Evolutionary conservation across 768 basidiomycete species (phyloP).

Genomic region (Rhizopogon vesiculosus): DNA sequence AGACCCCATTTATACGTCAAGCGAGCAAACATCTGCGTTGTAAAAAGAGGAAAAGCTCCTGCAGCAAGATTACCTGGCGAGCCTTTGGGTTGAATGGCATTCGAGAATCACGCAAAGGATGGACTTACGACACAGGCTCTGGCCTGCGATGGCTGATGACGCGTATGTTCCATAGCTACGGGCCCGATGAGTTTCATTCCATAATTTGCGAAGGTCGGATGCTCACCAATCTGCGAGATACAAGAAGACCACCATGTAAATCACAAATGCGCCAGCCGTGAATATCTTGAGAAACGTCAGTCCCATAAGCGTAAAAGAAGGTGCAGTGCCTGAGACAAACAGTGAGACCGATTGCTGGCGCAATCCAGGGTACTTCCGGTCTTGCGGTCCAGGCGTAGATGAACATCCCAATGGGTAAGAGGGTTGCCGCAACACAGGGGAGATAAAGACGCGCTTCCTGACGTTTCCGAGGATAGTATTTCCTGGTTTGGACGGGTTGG

Average conservation of each 20-base stretch:
- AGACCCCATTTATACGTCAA: constrained; percentile 53
- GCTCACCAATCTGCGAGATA: constrained; percentile 53
- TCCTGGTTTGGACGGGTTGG: constrained; percentile 2
- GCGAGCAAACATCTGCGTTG: constrained; percentile 46
- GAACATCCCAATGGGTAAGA: constrained; percentile 53
- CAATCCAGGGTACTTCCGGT: constrained; percentile 52
- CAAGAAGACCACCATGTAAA: constrained; percentile 47
- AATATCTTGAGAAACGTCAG: constrained; percentile 30
- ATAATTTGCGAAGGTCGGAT: neutral
- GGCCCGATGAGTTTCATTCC: neutral
- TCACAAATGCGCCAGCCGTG: constrained; percentile 40
- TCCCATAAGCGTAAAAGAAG: neutral
- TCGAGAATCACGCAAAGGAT: neutral
- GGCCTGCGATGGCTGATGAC: constrained; percentile 57
- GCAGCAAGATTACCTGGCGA: constrained; percentile 38
- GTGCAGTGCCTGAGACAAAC: neutral
- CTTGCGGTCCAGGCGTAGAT: constrained; percentile 70
- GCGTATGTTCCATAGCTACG: constrained; percentile 49
- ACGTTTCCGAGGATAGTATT: constrained; percentile 17
- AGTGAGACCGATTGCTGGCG: constrained; percentile 2
- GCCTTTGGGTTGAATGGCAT: neutral
- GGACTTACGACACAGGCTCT: constrained; percentile 45
- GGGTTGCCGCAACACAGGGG: constrained; percentile 45
- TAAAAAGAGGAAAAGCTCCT: constrained; percentile 54
- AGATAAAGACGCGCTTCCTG: constrained; percentile 54